Evolutionary conservation across 163 green algal species (phyloP).

Genomic region (Smithsoniella earleae): DNA sequence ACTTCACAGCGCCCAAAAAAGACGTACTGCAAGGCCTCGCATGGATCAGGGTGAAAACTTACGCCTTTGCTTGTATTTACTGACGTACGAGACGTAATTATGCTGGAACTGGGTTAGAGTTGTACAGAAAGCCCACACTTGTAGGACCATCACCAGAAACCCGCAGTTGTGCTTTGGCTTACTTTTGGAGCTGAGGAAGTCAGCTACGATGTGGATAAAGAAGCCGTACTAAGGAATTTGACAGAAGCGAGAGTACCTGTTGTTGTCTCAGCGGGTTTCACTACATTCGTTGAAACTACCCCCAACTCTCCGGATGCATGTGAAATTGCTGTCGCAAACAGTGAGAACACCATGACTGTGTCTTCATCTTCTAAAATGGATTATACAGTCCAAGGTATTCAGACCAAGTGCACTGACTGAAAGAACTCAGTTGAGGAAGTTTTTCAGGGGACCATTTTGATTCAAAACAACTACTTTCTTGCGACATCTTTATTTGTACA

Average conservation of each 20-base stretch:
- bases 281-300: background rate
- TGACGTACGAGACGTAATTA: no score
- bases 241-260: background rate
- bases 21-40: slow-evolving; percentile 22
- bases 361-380: background rate
- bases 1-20: slow-evolving; percentile 22
- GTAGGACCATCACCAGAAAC: slow-evolving; percentile 14
- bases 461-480: no score
- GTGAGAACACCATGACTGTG: background rate
- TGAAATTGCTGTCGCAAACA: slow-evolving; percentile 9
- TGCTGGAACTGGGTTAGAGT: no score
- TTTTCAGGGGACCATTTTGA: no score
- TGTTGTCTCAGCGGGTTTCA: slow-evolving; percentile 7
- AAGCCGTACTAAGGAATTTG: background rate
- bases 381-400: background rate
- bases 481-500: no score
- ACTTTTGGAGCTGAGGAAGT: background rate
- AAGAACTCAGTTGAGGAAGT: no score
- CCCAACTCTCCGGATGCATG: background rate
- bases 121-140: no score
- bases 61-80: no score
- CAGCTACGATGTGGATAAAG: background rate
- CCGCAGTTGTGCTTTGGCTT: slow-evolving; percentile 25
- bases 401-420: no score
- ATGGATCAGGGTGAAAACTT: slow-evolving; percentile 12